These are phyloP conservation scores for Pythium periplocum DNA, from an alignment of 352 stramenopile genomes.

Conservation along the genomic window DNA sequence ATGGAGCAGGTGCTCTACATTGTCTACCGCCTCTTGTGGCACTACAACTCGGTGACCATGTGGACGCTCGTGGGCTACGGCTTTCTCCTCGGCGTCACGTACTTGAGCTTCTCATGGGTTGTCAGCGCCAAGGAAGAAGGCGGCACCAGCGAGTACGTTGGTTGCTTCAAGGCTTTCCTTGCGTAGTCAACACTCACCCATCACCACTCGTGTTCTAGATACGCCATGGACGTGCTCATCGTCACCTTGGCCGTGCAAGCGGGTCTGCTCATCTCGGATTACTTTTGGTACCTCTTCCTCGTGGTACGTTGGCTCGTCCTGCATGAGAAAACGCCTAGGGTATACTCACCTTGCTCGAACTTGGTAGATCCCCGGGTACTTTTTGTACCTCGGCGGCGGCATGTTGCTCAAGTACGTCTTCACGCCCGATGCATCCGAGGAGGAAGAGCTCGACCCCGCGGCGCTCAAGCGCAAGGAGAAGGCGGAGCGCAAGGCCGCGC, in stretches of 20 bases:
- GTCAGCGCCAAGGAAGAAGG: constrained; percentile 73
- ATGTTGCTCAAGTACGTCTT: constrained; percentile 84
- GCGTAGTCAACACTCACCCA: not conserved
- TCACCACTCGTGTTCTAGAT: constrained; percentile 7
- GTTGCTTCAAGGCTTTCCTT: not conserved
- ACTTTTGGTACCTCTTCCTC: constrained; percentile 85
- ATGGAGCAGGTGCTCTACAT: constrained; percentile 54
- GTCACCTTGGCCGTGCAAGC: constrained; percentile 77
- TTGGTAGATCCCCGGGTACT: constrained; percentile 59
- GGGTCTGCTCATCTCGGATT: constrained; percentile 73
- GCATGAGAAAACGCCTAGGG: too few species aligned
- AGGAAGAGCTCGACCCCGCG: constrained; percentile 44
- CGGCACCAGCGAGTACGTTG: constrained; percentile 61
- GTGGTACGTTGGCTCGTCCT: constrained; percentile 27
- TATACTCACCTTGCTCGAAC: not conserved
- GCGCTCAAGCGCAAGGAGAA: constrained; percentile 75
- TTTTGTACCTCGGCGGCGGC: constrained; percentile 74
- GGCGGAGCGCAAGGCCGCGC: constrained; percentile 33
- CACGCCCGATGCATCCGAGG: constrained; percentile 43
- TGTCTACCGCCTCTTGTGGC: constrained; percentile 71
- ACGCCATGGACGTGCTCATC: constrained; percentile 84
- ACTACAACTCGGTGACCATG: constrained; percentile 49
- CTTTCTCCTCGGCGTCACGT: constrained; percentile 62
- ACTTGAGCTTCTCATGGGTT: constrained; percentile 79
- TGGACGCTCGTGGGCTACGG: constrained; percentile 69